Evolutionary conservation across 441 rosid species (phyloP).

Genomic region (Pelargonium citronellum): DNA sequence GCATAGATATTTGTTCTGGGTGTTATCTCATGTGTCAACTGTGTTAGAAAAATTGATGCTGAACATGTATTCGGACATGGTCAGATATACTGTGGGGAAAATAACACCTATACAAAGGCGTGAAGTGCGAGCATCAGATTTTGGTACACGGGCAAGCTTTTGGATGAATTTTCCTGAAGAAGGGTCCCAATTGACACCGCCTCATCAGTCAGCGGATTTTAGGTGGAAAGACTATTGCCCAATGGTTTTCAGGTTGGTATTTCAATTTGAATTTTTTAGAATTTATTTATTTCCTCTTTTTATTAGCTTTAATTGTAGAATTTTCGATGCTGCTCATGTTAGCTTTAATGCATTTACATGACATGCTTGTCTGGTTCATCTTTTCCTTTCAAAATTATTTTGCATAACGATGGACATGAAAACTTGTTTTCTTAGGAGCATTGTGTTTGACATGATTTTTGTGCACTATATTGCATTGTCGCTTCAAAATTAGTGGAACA

Average conservation of each 20-base stretch:
- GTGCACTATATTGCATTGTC: background rate
- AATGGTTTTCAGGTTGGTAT: constrained; percentile 89
- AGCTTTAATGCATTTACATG: too few species aligned
- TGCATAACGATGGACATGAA: too few species aligned
- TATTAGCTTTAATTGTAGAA: too few species aligned
- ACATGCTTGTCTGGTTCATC: too few species aligned
- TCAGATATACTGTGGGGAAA: constrained; percentile 95
- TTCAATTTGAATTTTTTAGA: constrained; percentile 4
- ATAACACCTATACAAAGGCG: constrained; percentile 87
- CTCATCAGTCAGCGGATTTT: constrained; percentile 78
- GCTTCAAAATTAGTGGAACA: too few species aligned
- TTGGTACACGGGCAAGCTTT: constrained; percentile 81
- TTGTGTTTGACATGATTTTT: background rate
- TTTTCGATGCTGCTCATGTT: too few species aligned
- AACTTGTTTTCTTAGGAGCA: too few species aligned
- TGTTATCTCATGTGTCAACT: constrained; percentile 11
- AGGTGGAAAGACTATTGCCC: constrained; percentile 97
- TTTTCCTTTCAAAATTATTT: too few species aligned
- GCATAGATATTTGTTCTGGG: constrained; percentile 11
- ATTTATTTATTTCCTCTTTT: background rate
- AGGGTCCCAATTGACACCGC: constrained; percentile 92
- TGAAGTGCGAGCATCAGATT: constrained; percentile 86
- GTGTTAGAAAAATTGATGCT: constrained; percentile 14
- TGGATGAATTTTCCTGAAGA: constrained; percentile 78
- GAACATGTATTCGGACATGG: constrained; percentile 23